Conservation (phyloP, 352 stramenopile genomes). For the Phytophthora meadii region DNA sequence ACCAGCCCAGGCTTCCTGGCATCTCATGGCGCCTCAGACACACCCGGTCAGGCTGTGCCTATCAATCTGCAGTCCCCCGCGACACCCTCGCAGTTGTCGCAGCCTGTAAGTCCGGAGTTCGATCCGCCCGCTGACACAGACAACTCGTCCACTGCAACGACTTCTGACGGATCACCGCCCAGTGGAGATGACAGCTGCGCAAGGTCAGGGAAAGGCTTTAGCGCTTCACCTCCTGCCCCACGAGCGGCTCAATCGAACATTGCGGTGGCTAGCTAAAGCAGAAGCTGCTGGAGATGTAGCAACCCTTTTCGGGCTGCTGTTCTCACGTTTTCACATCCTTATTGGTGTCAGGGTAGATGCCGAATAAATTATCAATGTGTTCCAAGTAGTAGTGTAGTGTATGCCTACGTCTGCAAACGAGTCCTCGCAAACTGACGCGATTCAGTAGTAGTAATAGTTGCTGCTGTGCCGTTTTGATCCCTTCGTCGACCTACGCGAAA, state of each 20-base stretch:
- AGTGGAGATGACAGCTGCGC: constrained; percentile 40
- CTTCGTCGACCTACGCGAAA: constrained; percentile 33
- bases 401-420: constrained; percentile 13
- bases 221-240: constrained; percentile 16
- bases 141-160: constrained; percentile 48
- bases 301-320: neutral
- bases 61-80: constrained; percentile 64
- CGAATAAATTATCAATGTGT: constrained; percentile 50
- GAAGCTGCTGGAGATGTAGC: neutral
- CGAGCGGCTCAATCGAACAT: constrained; percentile 21
- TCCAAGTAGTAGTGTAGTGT: constrained; percentile 15
- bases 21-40: constrained; percentile 62
- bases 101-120: constrained; percentile 50
- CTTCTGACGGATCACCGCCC: constrained; percentile 46
- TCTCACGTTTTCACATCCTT: constrained; percentile 24
- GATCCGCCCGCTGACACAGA: constrained; percentile 33
- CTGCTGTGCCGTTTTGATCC: neutral
- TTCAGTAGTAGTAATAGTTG: constrained; percentile 11
- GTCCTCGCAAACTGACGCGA: constrained; percentile 12
- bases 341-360: constrained; percentile 32
- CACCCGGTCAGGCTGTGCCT: constrained; percentile 63
- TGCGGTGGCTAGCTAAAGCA: constrained; percentile 27
- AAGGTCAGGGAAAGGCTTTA: constrained; percentile 47
- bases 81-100: constrained; percentile 46
- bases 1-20: constrained; percentile 71